Evolutionary conservation across 2,329 filamentous ascomycete species (phyloP), one percentile per base, ranked within the genome.

Genomic region (Fusarium fracticaudum): DNA sequence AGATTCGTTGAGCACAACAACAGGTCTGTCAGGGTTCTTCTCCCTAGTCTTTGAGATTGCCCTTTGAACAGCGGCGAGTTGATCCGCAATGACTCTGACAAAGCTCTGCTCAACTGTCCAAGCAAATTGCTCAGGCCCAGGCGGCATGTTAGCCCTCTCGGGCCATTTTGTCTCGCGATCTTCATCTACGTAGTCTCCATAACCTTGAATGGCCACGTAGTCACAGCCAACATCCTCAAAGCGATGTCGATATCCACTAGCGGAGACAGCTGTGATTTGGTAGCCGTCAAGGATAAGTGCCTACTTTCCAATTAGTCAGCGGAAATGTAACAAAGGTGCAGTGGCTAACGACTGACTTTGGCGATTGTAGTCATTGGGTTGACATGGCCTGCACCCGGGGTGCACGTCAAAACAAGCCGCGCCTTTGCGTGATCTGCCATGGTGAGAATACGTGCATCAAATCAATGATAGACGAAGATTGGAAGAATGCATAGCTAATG

Each of bases 331-430:
- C 24, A 24, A 33, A 33, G n/a, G 22, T 9, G 38, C 11, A 15
- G 20, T 15, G 17, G 44, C 12, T 10, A 15, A 13, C 22, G 7
- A 26, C 51, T 57, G 2, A 63, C 60, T 41, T 48, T 63, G 3
- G 60, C 60, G 35, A 63, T 57, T 57, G 60, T 63, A 10, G 60
- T 48, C 17, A 63, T 63, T 8, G 60, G 60, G 33, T 63, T 58
- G 60, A 63, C 60, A 13, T 63, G 60, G 3, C 51, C 60, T 8
- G 50, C 50, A 40, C 60, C 60, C 1, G 60, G 60, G 17, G 60
- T 63, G 15, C 35, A 41, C 22, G 60, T 63, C 60, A 63, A 26
- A 22, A 63, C 29, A 29, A 63, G 26, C 6, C 40, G 26, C 22
- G 60, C 50, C 40, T 63, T 63, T 15, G 35, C 22, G 45, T 48